phyloP scores from a whole-genome alignment of 2,329 filamentous ascomycete species.

The Didymellaceae sp. region DNA sequence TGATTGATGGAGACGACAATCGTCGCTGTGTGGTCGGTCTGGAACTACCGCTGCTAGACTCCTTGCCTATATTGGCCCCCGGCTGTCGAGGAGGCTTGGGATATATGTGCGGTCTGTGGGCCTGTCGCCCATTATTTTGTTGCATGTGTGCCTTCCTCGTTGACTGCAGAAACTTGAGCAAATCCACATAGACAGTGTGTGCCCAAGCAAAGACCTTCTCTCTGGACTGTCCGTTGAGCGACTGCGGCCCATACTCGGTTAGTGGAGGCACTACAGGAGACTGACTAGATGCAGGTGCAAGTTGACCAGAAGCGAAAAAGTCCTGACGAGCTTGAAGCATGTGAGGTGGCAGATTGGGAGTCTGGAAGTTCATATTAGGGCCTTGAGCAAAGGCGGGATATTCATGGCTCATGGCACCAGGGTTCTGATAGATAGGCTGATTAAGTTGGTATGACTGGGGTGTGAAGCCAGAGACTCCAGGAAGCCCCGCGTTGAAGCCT shows the following conservation, averaged over 20 bases:
- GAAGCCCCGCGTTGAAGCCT: conserved; percentile 33
- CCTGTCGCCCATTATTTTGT: conserved; percentile 51
- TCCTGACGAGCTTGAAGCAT: conserved; percentile 29
- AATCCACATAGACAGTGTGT: conserved; percentile 56
- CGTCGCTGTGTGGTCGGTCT: conserved; percentile 47
- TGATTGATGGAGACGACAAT: conserved; percentile 34
- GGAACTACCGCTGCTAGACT: conserved; percentile 26
- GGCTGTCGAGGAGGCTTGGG: conserved; percentile 67
- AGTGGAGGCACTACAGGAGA: conserved; percentile 26
- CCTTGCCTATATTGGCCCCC: conserved; percentile 56
- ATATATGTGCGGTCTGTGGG: conserved; percentile 64
- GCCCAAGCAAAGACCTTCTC: conserved; percentile 57
- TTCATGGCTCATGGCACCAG: conserved; percentile 31
- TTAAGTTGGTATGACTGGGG: conserved; percentile 36
- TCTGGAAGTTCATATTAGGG: conserved; percentile 15
- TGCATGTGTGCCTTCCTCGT: conserved; percentile 51
- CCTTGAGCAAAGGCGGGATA: conserved; percentile 35
- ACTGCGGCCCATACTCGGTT: conserved; percentile 51
- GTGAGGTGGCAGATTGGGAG: conserved; percentile 5
- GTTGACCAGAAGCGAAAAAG: conserved; percentile 39
- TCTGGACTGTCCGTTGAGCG: conserved; percentile 51
- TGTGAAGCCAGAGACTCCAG: conserved; percentile 35
- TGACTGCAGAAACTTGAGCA: conserved; percentile 56
- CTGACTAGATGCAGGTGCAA: conserved; percentile 35
- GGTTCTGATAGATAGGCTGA: conserved; percentile 35